Evolutionary conservation across 306 rosid species (phyloP), one percentile per base, ranked within the genome.

Genomic region (Nissolia schottii): DNA sequence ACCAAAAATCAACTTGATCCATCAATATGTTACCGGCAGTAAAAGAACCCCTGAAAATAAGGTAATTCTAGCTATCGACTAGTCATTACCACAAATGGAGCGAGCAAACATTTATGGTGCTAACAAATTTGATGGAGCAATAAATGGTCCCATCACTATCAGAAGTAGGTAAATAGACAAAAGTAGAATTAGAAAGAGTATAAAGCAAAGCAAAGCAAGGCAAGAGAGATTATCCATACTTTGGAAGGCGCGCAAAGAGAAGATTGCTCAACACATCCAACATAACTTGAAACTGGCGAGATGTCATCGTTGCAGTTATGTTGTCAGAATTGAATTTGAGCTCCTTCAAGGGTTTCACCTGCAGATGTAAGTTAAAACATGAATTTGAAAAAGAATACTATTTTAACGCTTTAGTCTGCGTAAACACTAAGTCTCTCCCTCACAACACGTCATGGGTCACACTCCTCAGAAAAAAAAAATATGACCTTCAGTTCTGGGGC

Each of bases 221-320:
- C 23, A 38, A 60, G 53, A 65, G 60, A 75, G 54, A 27, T 64
- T 56, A 37, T 60, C 51, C 97, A 82, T 85, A 95, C 99, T 89
- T 95, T 32, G 99, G 99, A 74, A 80, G 77, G 29, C 99, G 92
- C 34, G 97, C 93, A 77, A 91, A 85, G 58, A 95, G 96, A 83
- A 95, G 99, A 83, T 91, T 95, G 74, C 83, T 88, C 76, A 95
- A 75, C 74, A 95, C 96, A 82, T 88, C 96, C 61, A 87, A 57
- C 93, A 95, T 91, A 80, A 95, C 99, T 67, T 91, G 97, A 87
- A 95, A 92, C 80, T 95, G 99, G 64, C 96, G 96, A 75, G 99
- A 92, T 67, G 99, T 95, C 99, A 95, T 95, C 67, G 92, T 83
- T 20, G 97, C 97, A 1, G 82, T 88, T 78, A 95, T 95, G 77